Base-by-base conservation (phyloP, 1,284 basidiomycete species). In the Naganishia sp. region DNA sequence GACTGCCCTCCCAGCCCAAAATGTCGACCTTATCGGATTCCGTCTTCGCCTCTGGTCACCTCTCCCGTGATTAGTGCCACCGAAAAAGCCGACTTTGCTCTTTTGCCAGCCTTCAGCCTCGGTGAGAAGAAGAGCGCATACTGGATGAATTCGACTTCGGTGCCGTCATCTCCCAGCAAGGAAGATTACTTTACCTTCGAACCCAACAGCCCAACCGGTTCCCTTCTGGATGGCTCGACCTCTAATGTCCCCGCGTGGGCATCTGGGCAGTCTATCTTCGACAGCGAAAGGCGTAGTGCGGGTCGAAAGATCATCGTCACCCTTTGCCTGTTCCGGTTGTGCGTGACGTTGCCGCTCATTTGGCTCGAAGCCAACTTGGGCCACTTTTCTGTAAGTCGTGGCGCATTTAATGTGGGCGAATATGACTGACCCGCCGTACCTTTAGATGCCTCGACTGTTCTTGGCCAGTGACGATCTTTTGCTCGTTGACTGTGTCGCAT, bases 201-300 rank as follows among this genome's bases (percentile, higher is more conserved):
- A 7, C 58, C 63, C 51, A 68, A 66, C 67, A 68, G 67, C 32
- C 67, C 67, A n/a, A 68, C 67, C 9, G 67, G 63, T 17, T 66
- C 63, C 18, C 39, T 68, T 4, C 45, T 62, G 17, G 57, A 68
- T 18, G 67, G 64, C 6, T 31, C n/a, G 42, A 53, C 49, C n/a
- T 43, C 23, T 17, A 49, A 49, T 43, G 52, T 42, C 28, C 60
- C 45, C 17, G 49, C 28, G 13, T 52, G 55, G 49, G 43, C 50
- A 17, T 31, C 9, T 23, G 28, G 32, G 31, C 28, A 63, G 21
- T 50, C 49, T n/a, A 9, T 35, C 9, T 43, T 50, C 47, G 63
- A 64, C 39, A 35, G 32, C 18, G 54, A 54, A 56, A 50, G 52
- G 58, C 53, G 65, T 51, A 47, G 39, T 28, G 42, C 57, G 1